Evolutionary conservation across 1,139 yeast genomes (phyloP).

Genomic region (Oligophagozyma castellii): DNA sequence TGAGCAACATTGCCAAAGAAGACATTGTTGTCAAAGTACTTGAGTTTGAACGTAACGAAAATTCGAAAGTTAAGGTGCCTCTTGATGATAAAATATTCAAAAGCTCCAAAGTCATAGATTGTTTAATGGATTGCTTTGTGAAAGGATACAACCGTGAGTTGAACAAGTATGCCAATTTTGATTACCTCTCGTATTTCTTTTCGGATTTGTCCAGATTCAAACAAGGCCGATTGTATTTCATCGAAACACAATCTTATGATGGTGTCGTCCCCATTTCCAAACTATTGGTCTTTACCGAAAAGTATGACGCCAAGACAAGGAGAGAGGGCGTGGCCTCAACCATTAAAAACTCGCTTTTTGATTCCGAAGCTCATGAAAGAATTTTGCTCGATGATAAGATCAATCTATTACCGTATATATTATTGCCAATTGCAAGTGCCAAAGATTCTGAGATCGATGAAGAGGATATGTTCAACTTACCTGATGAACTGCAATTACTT

Average conservation of each 20-base stretch:
- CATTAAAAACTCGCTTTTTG: slow-evolving; percentile 79
- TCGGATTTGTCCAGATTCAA: slow-evolving; percentile 74
- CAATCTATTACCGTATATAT: slow-evolving; percentile 66
- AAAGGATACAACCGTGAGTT: slow-evolving; percentile 64
- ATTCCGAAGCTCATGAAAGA: slow-evolving; percentile 49
- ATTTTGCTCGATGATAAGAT: slow-evolving; percentile 50
- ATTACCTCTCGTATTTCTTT: slow-evolving; percentile 76
- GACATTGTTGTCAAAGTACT: slow-evolving; percentile 48
- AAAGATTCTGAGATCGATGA: slow-evolving; percentile 54
- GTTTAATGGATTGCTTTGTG: slow-evolving; percentile 82
- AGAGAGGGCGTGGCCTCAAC: slow-evolving; percentile 91
- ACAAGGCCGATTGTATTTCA: slow-evolving; percentile 64
- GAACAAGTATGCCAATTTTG: slow-evolving; percentile 62
- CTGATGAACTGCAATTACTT: slow-evolving; percentile 74
- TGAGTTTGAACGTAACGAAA: slow-evolving; percentile 30
- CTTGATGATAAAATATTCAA: slow-evolving; percentile 33
- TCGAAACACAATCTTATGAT: slow-evolving; percentile 59
- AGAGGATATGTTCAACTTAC: slow-evolving; percentile 78
- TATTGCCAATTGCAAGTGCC: slow-evolving; percentile 75
- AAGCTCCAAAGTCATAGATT: slow-evolving; percentile 55
- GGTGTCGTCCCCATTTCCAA: slow-evolving; percentile 69
- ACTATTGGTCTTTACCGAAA: slow-evolving; percentile 71
- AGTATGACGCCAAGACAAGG: slow-evolving; percentile 62
- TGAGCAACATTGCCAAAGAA: slow-evolving; percentile 74
- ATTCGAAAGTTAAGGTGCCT: slow-evolving; percentile 5